phyloP scores from a whole-genome alignment of 495 filamentous ascomycete species.

The Penicillium dipodomyicola region DNA sequence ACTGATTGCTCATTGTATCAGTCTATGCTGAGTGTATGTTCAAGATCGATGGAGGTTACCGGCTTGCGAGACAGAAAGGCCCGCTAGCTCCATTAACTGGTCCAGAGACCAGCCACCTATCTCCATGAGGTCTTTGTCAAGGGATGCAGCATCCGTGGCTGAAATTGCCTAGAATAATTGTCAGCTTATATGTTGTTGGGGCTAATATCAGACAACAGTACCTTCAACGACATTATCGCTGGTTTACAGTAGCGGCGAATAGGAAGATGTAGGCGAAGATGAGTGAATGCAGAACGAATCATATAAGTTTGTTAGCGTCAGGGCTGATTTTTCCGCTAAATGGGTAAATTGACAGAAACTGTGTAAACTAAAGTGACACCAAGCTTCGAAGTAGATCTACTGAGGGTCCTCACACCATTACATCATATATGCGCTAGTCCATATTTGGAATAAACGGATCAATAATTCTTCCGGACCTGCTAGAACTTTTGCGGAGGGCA shows the following conservation, averaged over 20 bases:
- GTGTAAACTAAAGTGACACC: neutral
- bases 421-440: conserved; percentile 34
- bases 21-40: neutral
- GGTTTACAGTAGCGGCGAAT: conserved; percentile 32
- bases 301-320: conserved; percentile 19
- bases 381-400: conserved; percentile 8
- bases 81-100: conserved; percentile 96
- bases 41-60: conserved; percentile 44
- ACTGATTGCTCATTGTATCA: conserved; percentile 13
- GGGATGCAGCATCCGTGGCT: conserved; percentile 79
- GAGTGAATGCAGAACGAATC: conserved; percentile 23
- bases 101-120: conserved; percentile 89
- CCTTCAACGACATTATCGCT: conserved; percentile 44
- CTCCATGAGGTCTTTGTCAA: conserved; percentile 94
- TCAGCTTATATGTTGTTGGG: neutral
- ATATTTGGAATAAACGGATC: conserved; percentile 19
- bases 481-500: conserved; percentile 33
- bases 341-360: neutral
- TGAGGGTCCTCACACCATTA: conserved; percentile 23
- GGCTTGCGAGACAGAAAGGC: conserved; percentile 89
- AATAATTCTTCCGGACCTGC: conserved; percentile 28
- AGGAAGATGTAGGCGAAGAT: conserved; percentile 9
- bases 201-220: conserved; percentile 13
- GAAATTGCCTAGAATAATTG: conserved; percentile 65
- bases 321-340: neutral